Base-by-base conservation (phyloP, 257 asterid species). In the Solanum etuberosum region DNA sequence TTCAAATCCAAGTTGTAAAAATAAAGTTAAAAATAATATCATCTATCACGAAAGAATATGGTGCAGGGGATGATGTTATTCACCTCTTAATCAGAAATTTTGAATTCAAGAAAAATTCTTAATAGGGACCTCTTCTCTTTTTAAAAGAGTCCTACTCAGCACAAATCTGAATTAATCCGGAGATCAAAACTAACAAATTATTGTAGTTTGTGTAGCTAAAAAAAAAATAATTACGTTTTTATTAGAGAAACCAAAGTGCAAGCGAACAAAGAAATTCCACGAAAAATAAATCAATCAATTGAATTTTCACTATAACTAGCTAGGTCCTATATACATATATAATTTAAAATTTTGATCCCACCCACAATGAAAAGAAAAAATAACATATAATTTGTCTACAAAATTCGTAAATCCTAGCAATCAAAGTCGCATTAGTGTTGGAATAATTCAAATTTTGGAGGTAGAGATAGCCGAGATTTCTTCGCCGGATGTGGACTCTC, bases 401-500 rank as follows among this genome's bases (percentile, higher is more conserved):
- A 20, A 48, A 48, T 16, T 48, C 40, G 42, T 18, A 20, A 81
- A 51, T 48, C 85, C 68, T 48, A 80, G 27, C 61, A 29, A 81
- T 81, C 31, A 48, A 46, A 81, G 18, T 81, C 42, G 5, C 20
- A 81, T 34, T 83, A 88, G 3, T 63, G 54, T 85, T 85, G 83
- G 29, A 73, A 80, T 20, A 88, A 59, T 18, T 89, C 92, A 61
- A 80, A 63, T 83, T 90, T 90, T n/a, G 90, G 20, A 7, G 93
- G 87, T 10, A 90, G 57, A 18, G 86, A 86, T 18, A 92, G 73
- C 4, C 97, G 94, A 0, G 90, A 85, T 68, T 87, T 91, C 90
- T 94, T 93, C 9, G 93, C 89, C 71, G 98, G 94, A 70, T 93
- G 96, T 8, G 98, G 98, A 38, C 96, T 93, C 70, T 93, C 96